A percentile compares a stretch with the other conserved stretches of the same genome.
These are phyloP conservation scores for Beta macrorhiza DNA, from an alignment of 179 eudicot species.

Conservation along the genomic window DNA sequence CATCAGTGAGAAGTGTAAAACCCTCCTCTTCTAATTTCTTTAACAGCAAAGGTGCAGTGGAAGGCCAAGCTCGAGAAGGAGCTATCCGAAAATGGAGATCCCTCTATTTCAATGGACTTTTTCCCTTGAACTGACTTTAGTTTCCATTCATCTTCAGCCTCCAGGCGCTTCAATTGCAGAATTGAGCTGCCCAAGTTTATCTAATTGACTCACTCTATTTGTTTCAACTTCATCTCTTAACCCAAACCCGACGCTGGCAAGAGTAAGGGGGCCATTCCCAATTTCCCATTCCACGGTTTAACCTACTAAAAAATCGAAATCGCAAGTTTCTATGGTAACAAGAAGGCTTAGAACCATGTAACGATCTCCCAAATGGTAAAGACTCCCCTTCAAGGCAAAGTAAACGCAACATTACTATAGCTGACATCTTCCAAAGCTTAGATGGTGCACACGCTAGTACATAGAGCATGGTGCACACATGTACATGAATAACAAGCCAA, in stretches of 20 bases:
- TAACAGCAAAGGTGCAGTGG: constrained; percentile 50
- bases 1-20: constrained; percentile 65
- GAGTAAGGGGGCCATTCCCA: constrained; percentile 51
- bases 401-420: constrained; percentile 56
- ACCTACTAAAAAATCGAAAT: constrained; percentile 26
- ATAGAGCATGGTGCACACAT: too few relatives aligned
- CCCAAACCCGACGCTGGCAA: constrained; percentile 50
- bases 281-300: constrained; percentile 11
- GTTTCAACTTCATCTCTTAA: constrained; percentile 40
- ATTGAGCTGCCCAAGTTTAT: constrained; percentile 27
- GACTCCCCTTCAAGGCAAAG: constrained; percentile 62
- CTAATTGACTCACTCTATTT: constrained; percentile 25
- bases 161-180: constrained; percentile 35
- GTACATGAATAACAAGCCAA: too few relatives aligned
- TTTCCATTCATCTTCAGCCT: constrained; percentile 42
- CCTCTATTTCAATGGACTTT: constrained; percentile 47
- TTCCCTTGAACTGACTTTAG: constrained; percentile 35
- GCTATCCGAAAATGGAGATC: constrained; percentile 70
- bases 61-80: constrained; percentile 86
- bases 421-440: too few relatives aligned
- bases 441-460: too few relatives aligned
- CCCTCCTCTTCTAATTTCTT: constrained; percentile 77
- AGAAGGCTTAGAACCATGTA: constrained; percentile 38
- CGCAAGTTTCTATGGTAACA: constrained; percentile 39
- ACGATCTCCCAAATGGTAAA: constrained; percentile 43